phyloP scores from a whole-genome alignment of 2,329 filamentous ascomycete species.

The Penicillium hesseltinei region DNA sequence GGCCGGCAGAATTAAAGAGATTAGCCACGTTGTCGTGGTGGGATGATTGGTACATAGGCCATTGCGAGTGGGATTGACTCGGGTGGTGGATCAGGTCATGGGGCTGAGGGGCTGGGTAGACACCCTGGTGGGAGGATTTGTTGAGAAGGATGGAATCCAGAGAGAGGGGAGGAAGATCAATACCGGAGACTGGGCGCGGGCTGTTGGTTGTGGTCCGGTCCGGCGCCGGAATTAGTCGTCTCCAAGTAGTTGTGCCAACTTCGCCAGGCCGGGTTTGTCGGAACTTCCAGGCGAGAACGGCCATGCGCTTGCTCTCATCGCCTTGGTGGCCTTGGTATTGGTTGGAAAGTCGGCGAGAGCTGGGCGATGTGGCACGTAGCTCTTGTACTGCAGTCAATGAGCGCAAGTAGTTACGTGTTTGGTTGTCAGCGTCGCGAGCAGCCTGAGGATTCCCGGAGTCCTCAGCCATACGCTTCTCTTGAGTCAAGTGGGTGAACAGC shows the following conservation, averaged over 20 bases:
- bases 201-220: slow-evolving; percentile 40
- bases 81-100: slow-evolving; percentile 34
- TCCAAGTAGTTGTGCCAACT: slow-evolving; percentile 47
- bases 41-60: slow-evolving; percentile 36
- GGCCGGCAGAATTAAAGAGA: slow-evolving; percentile 33
- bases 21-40: slow-evolving; percentile 34
- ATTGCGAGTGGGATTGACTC: slow-evolving; percentile 33
- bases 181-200: slow-evolving; percentile 31
- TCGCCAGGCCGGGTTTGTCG: slow-evolving; percentile 41
- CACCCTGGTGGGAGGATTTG: slow-evolving; percentile 28
- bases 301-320: slow-evolving; percentile 40
- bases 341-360: slow-evolving; percentile 28
- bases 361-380: slow-evolving; percentile 37
- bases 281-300: slow-evolving; percentile 49
- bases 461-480: slow-evolving; percentile 41
- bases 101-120: slow-evolving; percentile 34
- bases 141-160: slow-evolving; percentile 36
- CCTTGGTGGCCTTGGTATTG: slow-evolving; percentile 25
- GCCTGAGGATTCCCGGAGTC: slow-evolving; percentile 32
- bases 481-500: slow-evolving; percentile 43
- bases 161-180: slow-evolving; percentile 39
- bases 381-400: slow-evolving; percentile 48
- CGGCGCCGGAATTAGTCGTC: slow-evolving; percentile 40
- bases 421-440: slow-evolving; percentile 35
- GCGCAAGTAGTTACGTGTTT: slow-evolving; percentile 38